Conservation (phyloP, 176 grass and related monocot genomes). For the Carex pumila region DNA sequence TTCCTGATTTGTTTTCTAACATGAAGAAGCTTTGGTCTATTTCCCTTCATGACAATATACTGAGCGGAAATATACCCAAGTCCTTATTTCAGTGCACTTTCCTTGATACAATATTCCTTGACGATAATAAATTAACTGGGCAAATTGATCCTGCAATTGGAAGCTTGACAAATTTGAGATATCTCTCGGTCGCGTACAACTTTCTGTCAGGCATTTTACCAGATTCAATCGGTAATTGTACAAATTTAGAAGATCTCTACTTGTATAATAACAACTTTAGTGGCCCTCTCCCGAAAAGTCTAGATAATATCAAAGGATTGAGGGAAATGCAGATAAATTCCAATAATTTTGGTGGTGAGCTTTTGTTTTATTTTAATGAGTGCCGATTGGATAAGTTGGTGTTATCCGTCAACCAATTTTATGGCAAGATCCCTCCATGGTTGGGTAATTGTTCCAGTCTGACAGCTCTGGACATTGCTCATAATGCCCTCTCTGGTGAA, state of each 20-base stretch:
- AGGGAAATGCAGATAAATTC: conserved; percentile 21
- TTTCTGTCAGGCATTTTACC: conserved; percentile 49
- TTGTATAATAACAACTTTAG: conserved; percentile 47
- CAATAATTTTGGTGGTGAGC: conserved; percentile 50
- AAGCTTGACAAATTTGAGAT: conserved; percentile 31
- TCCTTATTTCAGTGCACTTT: conserved; percentile 34
- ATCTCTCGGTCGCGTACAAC: conserved; percentile 35
- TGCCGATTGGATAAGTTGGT: conserved; percentile 46
- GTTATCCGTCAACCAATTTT: conserved; percentile 44
- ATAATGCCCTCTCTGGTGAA: conserved; percentile 43
- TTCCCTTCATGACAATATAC: conserved; percentile 32
- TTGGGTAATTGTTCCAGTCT: conserved; percentile 52
- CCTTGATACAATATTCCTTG: conserved; percentile 40
- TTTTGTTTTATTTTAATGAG: conserved; percentile 39
- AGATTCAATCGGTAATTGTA: conserved; percentile 55
- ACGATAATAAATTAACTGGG: conserved; percentile 45
- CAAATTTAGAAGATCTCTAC: conserved; percentile 43
- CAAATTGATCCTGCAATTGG: conserved; percentile 29
- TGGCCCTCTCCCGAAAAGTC: conserved; percentile 41
- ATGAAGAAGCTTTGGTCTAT: conserved; percentile 31
- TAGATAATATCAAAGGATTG: conserved; percentile 37
- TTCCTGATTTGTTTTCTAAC: conserved; percentile 48
- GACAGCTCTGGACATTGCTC: conserved; percentile 17
- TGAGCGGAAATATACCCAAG: conserved; percentile 46
- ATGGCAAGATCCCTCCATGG: conserved; percentile 40